Evolutionary conservation across 306 rosid species (phyloP).

Genomic region (Delonix regia): DNA sequence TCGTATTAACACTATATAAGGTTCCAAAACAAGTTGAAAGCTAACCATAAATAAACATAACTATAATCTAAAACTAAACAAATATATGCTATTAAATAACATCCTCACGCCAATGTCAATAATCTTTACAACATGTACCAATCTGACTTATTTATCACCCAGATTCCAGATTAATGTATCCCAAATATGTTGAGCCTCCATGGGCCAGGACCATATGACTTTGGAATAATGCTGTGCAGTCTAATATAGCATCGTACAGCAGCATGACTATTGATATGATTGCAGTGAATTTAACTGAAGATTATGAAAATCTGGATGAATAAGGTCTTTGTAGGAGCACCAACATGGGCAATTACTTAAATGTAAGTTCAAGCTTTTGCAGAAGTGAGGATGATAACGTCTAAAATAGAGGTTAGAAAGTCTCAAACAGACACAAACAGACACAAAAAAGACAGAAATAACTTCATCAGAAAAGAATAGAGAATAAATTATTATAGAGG

Average conservation of each 20-base stretch:
- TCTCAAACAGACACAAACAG: conserved; percentile 15
- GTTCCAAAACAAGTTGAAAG: conserved; percentile 5
- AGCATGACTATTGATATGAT: conserved; percentile 5
- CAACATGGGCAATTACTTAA: conserved; percentile 9
- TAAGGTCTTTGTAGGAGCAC: conserved; percentile 12
- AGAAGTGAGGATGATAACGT: neutral
- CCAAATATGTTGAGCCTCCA: neutral
- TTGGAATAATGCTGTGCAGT: conserved; percentile 8
- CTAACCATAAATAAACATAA: conserved; percentile 7
- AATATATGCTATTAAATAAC: conserved; percentile 19
- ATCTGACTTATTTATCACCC: conserved; percentile 3
- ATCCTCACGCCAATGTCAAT: conserved; percentile 12
- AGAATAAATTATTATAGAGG: conserved; percentile 16
- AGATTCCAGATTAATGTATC: neutral
- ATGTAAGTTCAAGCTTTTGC: conserved; percentile 14
- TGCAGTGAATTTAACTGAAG: conserved; percentile 19
- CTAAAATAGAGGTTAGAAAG: conserved; percentile 20
- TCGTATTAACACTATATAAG: conserved; percentile 7
- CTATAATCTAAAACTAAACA: conserved; percentile 15
- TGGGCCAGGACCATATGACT: neutral
- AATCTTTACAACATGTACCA: conserved; percentile 17
- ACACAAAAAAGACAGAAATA: conserved; percentile 26
- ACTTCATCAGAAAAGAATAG: neutral
- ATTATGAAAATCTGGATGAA: conserved; percentile 19
- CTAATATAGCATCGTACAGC: neutral